A percentile compares a stretch with the other conserved stretches of the same genome.
These are phyloP conservation scores for Penicillium bovifimosum DNA, from an alignment of 495 filamentous ascomycete species.

Conservation along the genomic window DNA sequence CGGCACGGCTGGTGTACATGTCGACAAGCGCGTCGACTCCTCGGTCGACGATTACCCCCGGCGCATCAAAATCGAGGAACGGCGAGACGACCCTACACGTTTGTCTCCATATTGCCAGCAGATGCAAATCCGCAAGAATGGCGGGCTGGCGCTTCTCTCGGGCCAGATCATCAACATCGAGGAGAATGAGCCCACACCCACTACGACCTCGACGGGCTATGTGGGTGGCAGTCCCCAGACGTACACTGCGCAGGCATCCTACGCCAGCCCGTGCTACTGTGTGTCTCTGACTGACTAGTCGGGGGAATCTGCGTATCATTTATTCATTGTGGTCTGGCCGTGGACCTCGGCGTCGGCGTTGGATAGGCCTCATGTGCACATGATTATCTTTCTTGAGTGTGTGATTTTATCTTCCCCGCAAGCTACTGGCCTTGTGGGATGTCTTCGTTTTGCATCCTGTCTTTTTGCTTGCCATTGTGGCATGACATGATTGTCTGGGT, in stretches of 20 bases:
- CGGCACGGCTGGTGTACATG: slow-evolving; percentile 13
- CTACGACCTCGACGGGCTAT: slow-evolving; percentile 29
- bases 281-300: slow-evolving; percentile 35
- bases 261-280: slow-evolving; percentile 41
- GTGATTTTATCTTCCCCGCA: slow-evolving; percentile 19
- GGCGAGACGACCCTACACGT: slow-evolving; percentile 45
- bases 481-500: slow-evolving; percentile 17
- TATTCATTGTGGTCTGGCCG: slow-evolving; percentile 18
- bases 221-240: slow-evolving; percentile 27
- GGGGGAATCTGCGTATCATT: slow-evolving; percentile 15
- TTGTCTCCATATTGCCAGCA: slow-evolving; percentile 62
- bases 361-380: slow-evolving; percentile 25
- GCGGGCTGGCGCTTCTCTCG: slow-evolving; percentile 38
- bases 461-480: slow-evolving; percentile 2
- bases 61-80: slow-evolving; percentile 76
- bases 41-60: slow-evolving; percentile 53
- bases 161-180: slow-evolving; percentile 52
- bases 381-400: slow-evolving; percentile 20
- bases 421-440: slow-evolving; percentile 2
- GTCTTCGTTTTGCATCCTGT: slow-evolving; percentile 4
- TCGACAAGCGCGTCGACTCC: slow-evolving; percentile 16
- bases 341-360: slow-evolving; percentile 25
- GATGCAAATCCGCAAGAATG: slow-evolving; percentile 55
- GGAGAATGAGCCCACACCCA: slow-evolving; percentile 49
- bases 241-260: slow-evolving; percentile 38